Percentiles rank a stretch among this genome's conserved stretches.
phyloP scores from a whole-genome alignment of 441 rosid species.

The Euphorbia schlechtendalii region DNA sequence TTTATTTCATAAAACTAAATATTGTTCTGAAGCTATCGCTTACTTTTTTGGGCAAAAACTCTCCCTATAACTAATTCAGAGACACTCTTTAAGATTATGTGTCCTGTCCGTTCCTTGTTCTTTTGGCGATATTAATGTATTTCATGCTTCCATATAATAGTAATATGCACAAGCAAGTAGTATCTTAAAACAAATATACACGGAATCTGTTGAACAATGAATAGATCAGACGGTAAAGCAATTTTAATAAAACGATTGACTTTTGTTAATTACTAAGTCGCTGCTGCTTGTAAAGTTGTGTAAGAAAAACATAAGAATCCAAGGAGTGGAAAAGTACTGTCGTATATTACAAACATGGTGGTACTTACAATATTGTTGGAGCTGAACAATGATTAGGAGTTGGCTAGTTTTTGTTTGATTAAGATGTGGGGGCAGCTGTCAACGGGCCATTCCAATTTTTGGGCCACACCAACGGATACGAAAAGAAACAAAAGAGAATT shows the following conservation, averaged over 20 bases:
- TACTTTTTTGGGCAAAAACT: too few species aligned
- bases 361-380: not conserved
- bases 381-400: not conserved
- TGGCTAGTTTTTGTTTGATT: not conserved
- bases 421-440: not conserved
- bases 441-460: not conserved
- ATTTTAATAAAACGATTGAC: not conserved
- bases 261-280: not conserved
- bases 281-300: not conserved
- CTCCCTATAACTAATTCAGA: too few species aligned
- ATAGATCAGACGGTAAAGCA: not conserved
- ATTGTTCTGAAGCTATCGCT: too few species aligned
- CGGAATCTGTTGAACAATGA: not conserved
- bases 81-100: too few species aligned
- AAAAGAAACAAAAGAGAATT: too few species aligned
- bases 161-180: not conserved
- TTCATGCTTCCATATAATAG: not conserved
- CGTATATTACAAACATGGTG: not conserved
- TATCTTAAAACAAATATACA: not conserved
- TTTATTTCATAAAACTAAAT: slow-evolving; percentile 55
- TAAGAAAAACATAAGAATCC: too few species aligned
- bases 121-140: not conserved
- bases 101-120: not conserved
- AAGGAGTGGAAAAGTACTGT: not conserved
- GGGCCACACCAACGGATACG: not conserved